Percentiles rank a stretch among this genome's conserved stretches.
These are phyloP conservation scores for Fonsecaea multimorphosa DNA, from an alignment of 2,329 filamentous ascomycete genomes.

Conservation along the genomic window DNA sequence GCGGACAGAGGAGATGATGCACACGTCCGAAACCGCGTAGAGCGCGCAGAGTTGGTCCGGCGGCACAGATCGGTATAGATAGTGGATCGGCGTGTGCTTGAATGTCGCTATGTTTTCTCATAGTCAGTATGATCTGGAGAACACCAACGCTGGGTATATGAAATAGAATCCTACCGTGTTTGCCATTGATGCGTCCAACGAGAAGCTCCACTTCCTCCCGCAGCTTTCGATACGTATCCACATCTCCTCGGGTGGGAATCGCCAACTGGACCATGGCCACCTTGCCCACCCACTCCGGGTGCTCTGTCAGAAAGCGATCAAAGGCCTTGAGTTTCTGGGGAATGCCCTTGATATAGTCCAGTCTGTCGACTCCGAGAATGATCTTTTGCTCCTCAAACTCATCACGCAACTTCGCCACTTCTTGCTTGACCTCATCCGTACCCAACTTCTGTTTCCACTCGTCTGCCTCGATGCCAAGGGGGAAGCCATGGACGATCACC, in stretches of 20 bases:
- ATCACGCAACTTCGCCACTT: slow-evolving; percentile 76
- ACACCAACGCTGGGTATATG: background rate
- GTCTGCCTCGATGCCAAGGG: slow-evolving; percentile 92
- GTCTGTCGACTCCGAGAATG: slow-evolving; percentile 88
- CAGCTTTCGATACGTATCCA: slow-evolving; percentile 94
- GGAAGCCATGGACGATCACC: slow-evolving; percentile 85
- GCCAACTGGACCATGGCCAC: slow-evolving; percentile 93
- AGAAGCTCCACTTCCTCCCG: slow-evolving; percentile 89
- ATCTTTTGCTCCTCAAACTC: slow-evolving; percentile 90
- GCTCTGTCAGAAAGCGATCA: slow-evolving; percentile 87
- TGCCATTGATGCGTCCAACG: slow-evolving; percentile 91
- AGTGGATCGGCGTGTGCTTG: slow-evolving; percentile 95
- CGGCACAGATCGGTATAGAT: slow-evolving; percentile 90
- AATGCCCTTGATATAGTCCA: slow-evolving; percentile 97
- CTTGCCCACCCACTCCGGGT: slow-evolving; percentile 92
- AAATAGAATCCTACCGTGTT: slow-evolving; percentile 66
- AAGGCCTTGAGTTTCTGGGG: slow-evolving; percentile 92
- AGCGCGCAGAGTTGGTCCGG: slow-evolving; percentile 93
- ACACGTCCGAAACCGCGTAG: slow-evolving; percentile 86
- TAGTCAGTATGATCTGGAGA: background rate
- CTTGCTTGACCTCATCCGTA: slow-evolving; percentile 76
- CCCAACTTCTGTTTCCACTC: slow-evolving; percentile 85
- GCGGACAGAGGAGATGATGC: slow-evolving; percentile 84
- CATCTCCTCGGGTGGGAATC: slow-evolving; percentile 81
- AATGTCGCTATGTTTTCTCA: slow-evolving; percentile 62